Base-by-base conservation (phyloP, 2,329 filamentous ascomycete species). In the Myriosclerotinia curreyana region DNA sequence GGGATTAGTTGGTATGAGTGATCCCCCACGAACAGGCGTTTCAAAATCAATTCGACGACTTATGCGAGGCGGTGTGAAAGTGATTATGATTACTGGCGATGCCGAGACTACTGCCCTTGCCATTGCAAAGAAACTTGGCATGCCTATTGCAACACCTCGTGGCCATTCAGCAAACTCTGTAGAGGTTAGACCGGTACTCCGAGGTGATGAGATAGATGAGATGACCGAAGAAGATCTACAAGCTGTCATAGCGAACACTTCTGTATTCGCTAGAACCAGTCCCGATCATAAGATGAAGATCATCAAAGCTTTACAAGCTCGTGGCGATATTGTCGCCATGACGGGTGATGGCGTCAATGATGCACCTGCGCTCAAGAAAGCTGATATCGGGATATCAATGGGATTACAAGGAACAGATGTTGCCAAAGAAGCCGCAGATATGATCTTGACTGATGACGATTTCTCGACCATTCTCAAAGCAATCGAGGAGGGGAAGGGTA, bases 261-360 rank as follows among this genome's bases (percentile, higher is more conserved):
- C 91, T 0, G 95, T 99, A 64, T 99, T 99, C 75, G 96, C 95
- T 22, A 88, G 96, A 61, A 98, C 95, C 2, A 96, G 92, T 68
- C 95, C 95, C 0, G 95, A 99, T 68, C 95, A 99, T 79, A 99
- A 99, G 79, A 86, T 99, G 80, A 98, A 96, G 77, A 99, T 99
- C 72, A 90, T 99, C 67, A 83, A 86, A 63, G 95, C 95, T 0
- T 84, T 99, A 34, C 95, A 99, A 77, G 86, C 90, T 64, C 89
- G 94, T 46, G 94, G 94, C 38, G 93, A 98, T 76, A 96, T 99
- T 61, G 95, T 99, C 53, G 96, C 95, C 65, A 99, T 99, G 95
- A 99, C 95, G 15, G 95, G 95, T 8, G 95, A 99, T 72, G 95
- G 95, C 56, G 96, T 99, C 66, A 99, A 99, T 71, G 95, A 99